phyloP scores from a whole-genome alignment of 768 basidiomycete genomes.

The Leccinum boreale region DNA sequence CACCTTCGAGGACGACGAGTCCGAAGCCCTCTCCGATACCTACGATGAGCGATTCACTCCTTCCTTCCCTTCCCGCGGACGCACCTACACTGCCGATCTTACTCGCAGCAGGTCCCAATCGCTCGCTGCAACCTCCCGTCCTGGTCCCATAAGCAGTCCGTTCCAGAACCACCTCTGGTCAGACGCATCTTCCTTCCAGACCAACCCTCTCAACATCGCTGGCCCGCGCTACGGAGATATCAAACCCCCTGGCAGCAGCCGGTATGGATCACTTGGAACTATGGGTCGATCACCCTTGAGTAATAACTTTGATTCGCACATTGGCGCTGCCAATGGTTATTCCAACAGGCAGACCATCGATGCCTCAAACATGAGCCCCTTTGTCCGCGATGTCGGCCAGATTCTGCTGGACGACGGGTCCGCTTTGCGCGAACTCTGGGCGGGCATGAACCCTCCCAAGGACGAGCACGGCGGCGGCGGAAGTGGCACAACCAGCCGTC shows the following conservation, averaged over 20 bases:
- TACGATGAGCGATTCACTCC: conserved; percentile 56
- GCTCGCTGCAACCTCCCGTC: conserved; percentile 56
- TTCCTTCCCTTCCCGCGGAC: conserved; percentile 47
- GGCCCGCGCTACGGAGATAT: conserved; percentile 55
- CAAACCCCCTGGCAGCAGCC: conserved; percentile 58
- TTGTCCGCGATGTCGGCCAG: conserved; percentile 79
- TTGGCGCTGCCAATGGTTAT: conserved; percentile 46
- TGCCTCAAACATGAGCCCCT: conserved; percentile 79
- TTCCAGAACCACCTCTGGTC: conserved; percentile 51
- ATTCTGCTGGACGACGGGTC: conserved; percentile 73
- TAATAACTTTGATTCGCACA: conserved; percentile 47
- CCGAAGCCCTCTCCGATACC: conserved; percentile 57
- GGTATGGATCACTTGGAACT: conserved; percentile 61
- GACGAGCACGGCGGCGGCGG: conserved; percentile 67
- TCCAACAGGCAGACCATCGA: conserved; percentile 44
- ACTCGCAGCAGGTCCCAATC: conserved; percentile 77
- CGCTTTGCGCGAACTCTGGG: conserved; percentile 72
- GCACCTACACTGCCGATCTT: conserved; percentile 59
- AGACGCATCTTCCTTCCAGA: conserved; percentile 45
- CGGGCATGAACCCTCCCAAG: conserved; percentile 59
- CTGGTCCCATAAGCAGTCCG: conserved; percentile 51
- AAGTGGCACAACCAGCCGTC: conserved; percentile 77
- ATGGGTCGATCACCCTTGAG: conserved; percentile 54
- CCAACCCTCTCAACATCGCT: conserved; percentile 58
- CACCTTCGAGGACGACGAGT: conserved; percentile 81